Evolutionary conservation across 2,329 filamentous ascomycete species (phyloP).

Genomic region (Herpotrichia juniperi): DNA sequence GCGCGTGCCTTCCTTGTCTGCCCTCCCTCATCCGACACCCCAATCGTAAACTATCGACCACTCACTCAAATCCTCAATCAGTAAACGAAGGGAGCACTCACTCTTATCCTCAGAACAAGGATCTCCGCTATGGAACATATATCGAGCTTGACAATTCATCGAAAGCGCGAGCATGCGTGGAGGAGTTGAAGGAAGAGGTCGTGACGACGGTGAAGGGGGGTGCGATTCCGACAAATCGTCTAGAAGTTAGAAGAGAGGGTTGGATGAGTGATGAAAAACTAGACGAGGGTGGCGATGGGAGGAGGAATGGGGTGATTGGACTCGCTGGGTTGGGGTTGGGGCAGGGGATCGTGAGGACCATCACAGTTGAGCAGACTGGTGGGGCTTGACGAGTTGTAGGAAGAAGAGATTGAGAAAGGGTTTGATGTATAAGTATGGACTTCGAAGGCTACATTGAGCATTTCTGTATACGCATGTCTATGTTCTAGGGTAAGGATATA

Average conservation of each 20-base stretch:
- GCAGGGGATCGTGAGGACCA: conserved; percentile 4
- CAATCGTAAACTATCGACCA: neutral
- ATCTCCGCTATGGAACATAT: neutral
- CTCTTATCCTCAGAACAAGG: conserved; percentile 4
- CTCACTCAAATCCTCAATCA: neutral
- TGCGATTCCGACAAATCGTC: neutral
- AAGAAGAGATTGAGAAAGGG: too few relatives aligned
- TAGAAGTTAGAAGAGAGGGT: neutral
- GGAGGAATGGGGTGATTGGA: neutral
- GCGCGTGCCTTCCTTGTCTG: conserved; percentile 17
- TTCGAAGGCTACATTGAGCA: too few relatives aligned
- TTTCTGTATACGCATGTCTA: too few relatives aligned
- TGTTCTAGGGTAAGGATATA: too few relatives aligned
- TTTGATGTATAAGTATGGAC: too few relatives aligned
- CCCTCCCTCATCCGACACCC: conserved; percentile 12
- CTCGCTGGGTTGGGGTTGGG: neutral
- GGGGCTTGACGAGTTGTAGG: neutral
- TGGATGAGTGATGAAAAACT: neutral
- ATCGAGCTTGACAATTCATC: neutral
- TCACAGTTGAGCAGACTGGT: conserved; percentile 7
- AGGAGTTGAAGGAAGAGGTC: neutral
- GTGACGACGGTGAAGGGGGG: conserved; percentile 5
- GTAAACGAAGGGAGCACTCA: neutral
- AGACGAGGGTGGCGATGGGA: neutral
- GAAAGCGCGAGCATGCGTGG: neutral